A percentile compares a stretch with the other conserved stretches of the same genome.
These are phyloP conservation scores for Parafenestella ontariensis DNA, from an alignment of 2,329 filamentous ascomycete genomes.

Conservation along the genomic window DNA sequence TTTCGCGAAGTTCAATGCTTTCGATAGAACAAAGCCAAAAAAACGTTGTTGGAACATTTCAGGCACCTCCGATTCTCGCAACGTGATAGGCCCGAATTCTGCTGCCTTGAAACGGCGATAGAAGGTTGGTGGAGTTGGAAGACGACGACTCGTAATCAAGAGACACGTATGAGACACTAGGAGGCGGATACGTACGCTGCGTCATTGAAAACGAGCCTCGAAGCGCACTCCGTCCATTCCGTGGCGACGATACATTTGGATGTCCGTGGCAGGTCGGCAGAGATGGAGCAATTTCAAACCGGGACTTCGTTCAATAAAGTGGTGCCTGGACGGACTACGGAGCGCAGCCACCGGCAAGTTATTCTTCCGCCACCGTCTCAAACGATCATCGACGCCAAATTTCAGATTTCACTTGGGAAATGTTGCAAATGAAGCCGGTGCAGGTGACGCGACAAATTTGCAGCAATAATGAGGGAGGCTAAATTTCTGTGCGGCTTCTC, in stretches of 20 bases:
- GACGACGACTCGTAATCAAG: constrained; percentile 19
- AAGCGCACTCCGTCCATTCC: constrained; percentile 3
- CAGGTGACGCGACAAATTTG: constrained; percentile 30
- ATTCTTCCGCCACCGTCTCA: constrained; percentile 14
- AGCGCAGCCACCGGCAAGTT: constrained; percentile 6
- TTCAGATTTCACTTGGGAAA: constrained; percentile 17
- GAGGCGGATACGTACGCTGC: constrained; percentile 20
- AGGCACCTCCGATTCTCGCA: constrained; percentile 31
- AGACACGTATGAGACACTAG: constrained; percentile 27
- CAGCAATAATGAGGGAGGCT: constrained; percentile 25
- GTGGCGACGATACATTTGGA: constrained; percentile 9
- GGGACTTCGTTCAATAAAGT: constrained; percentile 11
- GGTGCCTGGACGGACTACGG: constrained; percentile 1
- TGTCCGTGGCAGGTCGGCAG: constrained; percentile 9
- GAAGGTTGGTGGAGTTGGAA: constrained; percentile 15
- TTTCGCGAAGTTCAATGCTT: not conserved
- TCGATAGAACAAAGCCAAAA: not conserved
- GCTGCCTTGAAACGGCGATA: constrained; percentile 37
- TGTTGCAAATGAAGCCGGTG: constrained; percentile 21
- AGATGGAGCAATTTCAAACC: constrained; percentile 9
- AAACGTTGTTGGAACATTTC: constrained; percentile 4
- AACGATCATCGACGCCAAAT: constrained; percentile 17
- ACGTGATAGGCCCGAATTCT: constrained; percentile 35
- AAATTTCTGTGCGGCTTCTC: constrained; percentile 24
- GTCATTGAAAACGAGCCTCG: constrained; percentile 8